Percentiles rank a stretch among this genome's conserved stretches.
phyloP scores from a whole-genome alignment of 331 rosid genomes.

The Saraca asoca region DNA sequence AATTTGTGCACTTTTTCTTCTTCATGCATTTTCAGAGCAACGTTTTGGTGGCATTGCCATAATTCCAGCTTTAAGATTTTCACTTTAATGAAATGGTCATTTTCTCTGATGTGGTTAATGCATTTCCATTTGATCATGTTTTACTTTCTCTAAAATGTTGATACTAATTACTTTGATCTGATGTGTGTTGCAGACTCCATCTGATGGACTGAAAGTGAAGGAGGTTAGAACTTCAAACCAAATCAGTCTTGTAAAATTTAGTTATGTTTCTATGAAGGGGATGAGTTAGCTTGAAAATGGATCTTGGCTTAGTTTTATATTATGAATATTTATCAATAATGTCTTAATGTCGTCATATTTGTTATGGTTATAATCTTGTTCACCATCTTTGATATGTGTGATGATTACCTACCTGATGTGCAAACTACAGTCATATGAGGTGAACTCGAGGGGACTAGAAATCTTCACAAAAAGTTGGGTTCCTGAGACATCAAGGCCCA shows the following conservation, averaged over 20 bases:
- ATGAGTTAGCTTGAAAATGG: background rate
- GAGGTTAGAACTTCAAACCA: constrained; percentile 45
- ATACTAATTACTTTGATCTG: constrained; percentile 20
- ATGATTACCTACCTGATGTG: constrained; percentile 23
- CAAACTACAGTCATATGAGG: constrained; percentile 61
- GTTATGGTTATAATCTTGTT: no score
- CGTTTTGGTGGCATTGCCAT: constrained; percentile 3
- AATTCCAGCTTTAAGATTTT: constrained; percentile 7
- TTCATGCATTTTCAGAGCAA: background rate
- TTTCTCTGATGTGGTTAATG: constrained; percentile 4
- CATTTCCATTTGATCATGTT: constrained; percentile 18
- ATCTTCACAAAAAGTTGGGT: constrained; percentile 88
- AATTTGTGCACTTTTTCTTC: background rate
- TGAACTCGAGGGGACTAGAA: constrained; percentile 69
- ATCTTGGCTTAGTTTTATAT: background rate
- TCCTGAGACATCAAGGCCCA: constrained; percentile 52
- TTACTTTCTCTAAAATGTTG: constrained; percentile 13
- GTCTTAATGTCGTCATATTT: constrained; percentile 18
- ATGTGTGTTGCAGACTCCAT: constrained; percentile 50
- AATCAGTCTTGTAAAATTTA: constrained; percentile 4
- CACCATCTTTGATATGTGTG: background rate
- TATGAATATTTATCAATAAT: background rate
- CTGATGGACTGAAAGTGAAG: constrained; percentile 44
- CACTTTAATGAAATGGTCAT: background rate
- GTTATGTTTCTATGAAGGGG: background rate